Base-by-base conservation (phyloP, 768 basidiomycete species). In the Fistulinella prunicolor region DNA sequence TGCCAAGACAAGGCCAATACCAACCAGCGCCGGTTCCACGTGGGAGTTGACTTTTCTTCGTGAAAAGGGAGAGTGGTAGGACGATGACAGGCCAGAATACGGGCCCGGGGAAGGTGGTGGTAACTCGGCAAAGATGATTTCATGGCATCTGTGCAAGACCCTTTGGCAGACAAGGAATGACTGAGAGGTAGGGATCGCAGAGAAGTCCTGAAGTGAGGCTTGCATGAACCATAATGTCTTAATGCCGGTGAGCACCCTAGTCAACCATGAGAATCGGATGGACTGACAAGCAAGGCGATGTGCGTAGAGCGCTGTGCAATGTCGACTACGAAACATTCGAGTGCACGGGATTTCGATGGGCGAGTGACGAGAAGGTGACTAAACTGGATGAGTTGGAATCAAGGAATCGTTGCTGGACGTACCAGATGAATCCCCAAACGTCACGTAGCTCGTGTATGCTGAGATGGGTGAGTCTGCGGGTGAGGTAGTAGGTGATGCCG, bases 151-250 rank as follows among this genome's bases (percentile, higher is more conserved):
- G 65, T 89, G 89, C 49, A 97, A 72, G 32, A 94, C 82, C 51
- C 95, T 82, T 68, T 94, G 92, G 66, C 96, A 98, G 49, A 95
- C 86, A 40, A 81, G 72, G 69, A 97, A 97, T 1, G 93, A 90
- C 36, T 72, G 79, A 3, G 91, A 85, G 40, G 82, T 78, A 13
- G 75, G 38, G 68, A 59, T 36, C 9, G 57, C 50, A 39, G 50
- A 78, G 8, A 97, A 75, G 67, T 99, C 96, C 48, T 81, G 82
- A 17, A 99, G 75, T 22, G 89, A 83, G 14, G 95, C 91, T 79
- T 98, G 96, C 87, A 98, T 94, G 70, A 94, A 96, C 94, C 95
- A 98, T 38, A 99, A 71, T 0, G 96, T 97, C 93, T 94, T 63
- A 8, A 21, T 20, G 41, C 22, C 20, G 22, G 40, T 56, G 28